Base-by-base conservation (phyloP, 2,329 filamentous ascomycete genomes). In the Xylaria sp. region DNA sequence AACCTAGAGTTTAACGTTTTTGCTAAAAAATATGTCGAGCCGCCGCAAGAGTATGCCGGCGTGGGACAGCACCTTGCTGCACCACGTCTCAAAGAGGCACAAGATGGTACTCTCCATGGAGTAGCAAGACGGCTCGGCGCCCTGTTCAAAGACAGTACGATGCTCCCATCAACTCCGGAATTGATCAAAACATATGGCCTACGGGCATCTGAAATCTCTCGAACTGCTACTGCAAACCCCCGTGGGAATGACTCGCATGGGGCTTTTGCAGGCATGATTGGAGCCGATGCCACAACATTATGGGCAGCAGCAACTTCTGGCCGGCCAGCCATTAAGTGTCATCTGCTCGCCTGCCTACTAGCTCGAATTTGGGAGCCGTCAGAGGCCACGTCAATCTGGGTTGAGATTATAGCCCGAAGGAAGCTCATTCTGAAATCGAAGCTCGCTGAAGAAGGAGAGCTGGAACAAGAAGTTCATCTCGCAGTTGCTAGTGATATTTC, bases 241-340 rank as follows among this genome's bases (percentile, higher is more conserved):
- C 53, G n/a, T 13, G 65, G 65, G 6, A 42, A 51, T 44, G 54
- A 59, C 17, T 51, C 53, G 1, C 46, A 63, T 9, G 61, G 65
- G 4, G 56, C 61, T n/a, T 71, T 71, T 63, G 54, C 48, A 5
- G 42, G 15, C 6, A 28, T 57, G 26, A 61, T 61, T 20, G 72
- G 72, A 4, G 59, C 49, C 48, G 72, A 73, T 56, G 67, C 62
- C 6, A 73, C 70, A 2, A 57, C 59, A 1, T 11, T 73, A 15
- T 73, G 72, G 72, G 72, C 72, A 7, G 70, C 70, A 0, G 72
- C 72, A 2, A 70, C 67, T 6, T 73, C 72, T 6, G 66, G 68
- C 9, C 23, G 61, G 40, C 10, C 49, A 33, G 70, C 72, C 6
- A 57, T 73, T 6, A 61, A 66, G 15, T 57, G 48, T 6, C 60